Evolutionary conservation across 2,329 filamentous ascomycete species (phyloP), one percentile per base, ranked within the genome.

Genomic region (Arthroderma sp.): DNA sequence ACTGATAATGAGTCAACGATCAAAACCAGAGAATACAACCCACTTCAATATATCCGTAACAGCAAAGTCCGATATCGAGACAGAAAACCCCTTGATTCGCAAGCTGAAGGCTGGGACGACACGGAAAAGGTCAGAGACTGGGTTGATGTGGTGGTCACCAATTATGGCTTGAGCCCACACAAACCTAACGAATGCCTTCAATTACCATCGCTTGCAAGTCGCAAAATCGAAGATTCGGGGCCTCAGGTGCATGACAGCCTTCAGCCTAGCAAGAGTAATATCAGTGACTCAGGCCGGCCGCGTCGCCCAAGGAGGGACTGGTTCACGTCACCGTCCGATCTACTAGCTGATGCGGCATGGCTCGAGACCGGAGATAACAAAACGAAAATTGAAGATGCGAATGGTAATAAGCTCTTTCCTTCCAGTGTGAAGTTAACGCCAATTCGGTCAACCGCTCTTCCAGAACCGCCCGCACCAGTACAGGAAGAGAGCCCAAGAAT

Each of bases 301-400:
- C 78, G 80, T 45, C 77, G 86, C 40, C 81, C 83, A 1, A 77
- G 85, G 48, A 78, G 87, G 27, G 87, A 94, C 57, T 96, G 91
- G 91, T 74, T 77, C 34, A 77, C 88, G 11, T 77, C 83, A 38
- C 85, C 89, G 0, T 80, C 84, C 45, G 88, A 96, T 59, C 74
- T 95, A 61, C 69, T 96, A 39, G 88, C 88, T 4, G 91, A 98
- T 66, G 73, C 83, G 1, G 86, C 88, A 56, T 98, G 91, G 91
- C 67, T 93, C 22, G 86, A 95, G 59, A 80, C 88, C 55, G 77
- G 75, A 30, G 71, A 81, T 47, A 87, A 95, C 62, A 93, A 88
- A 60, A 73, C 73, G 43, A 70, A 87, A 29, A 82, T 94, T 36
- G 84, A 94, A 58, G 83, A 94, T 61, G 78, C 80, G 9, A 70